A percentile compares a stretch with the other conserved stretches of the same genome.
Conservation (phyloP, 345 rosid species). For the Acer saccharum region DNA sequence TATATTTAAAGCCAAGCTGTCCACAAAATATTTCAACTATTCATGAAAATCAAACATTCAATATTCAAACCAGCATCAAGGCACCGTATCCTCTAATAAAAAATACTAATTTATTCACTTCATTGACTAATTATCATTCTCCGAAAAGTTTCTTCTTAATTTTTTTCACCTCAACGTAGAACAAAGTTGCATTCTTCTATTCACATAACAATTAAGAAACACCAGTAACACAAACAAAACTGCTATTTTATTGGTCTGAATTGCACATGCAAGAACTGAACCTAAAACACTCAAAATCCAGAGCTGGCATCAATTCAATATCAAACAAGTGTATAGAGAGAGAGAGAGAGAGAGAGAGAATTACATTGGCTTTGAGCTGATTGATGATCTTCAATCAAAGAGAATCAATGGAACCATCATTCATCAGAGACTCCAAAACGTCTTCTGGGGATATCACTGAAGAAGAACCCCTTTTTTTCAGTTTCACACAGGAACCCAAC, state of each 20-base stretch:
- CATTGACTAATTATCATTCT: not conserved
- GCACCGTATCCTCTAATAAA: not conserved
- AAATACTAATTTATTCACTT: not conserved
- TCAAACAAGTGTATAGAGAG: not conserved
- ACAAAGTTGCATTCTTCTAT: not conserved
- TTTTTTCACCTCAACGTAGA: not conserved
- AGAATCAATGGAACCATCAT: conserved; percentile 86
- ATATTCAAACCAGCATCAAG: not conserved
- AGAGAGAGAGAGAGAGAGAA: not conserved
- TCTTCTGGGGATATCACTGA: conserved; percentile 80
- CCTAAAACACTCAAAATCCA: not conserved
- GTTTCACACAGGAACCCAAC: not conserved
- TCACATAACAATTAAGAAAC: not conserved
- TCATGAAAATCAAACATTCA: not conserved
- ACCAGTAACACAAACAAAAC: not conserved
- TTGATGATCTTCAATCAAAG: conserved; percentile 82
- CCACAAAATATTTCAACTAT: not conserved
- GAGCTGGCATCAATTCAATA: not conserved
- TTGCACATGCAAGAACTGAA: conserved; percentile 1
- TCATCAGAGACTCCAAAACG: conserved; percentile 80
- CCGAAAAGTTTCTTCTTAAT: not conserved
- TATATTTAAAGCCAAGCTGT: not conserved
- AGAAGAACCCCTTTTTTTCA: conserved; percentile 60
- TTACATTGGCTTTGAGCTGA: conserved; percentile 91
- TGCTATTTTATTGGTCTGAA: not conserved